These are phyloP conservation scores for Vararia minispora DNA, from an alignment of 768 basidiomycete species.

Conservation along the genomic window DNA sequence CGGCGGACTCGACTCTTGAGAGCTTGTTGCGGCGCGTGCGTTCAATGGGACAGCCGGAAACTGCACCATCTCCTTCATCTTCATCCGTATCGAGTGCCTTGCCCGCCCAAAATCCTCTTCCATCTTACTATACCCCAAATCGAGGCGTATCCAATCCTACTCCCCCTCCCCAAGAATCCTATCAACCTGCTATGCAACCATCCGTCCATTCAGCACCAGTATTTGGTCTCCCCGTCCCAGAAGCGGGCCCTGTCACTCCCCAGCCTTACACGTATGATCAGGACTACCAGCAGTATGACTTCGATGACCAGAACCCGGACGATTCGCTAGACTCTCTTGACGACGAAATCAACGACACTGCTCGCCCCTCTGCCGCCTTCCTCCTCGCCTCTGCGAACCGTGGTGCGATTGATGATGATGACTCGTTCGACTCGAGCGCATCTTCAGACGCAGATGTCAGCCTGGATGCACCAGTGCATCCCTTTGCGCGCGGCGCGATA, in stretches of 20 bases:
- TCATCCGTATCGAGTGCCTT: too few species aligned
- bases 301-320: conserved; percentile 28
- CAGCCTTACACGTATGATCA: too few species aligned
- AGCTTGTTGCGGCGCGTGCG: conserved; percentile 62
- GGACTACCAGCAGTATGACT: conserved; percentile 17
- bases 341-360: conserved; percentile 42
- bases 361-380: conserved; percentile 63
- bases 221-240: too few species aligned
- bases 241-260: too few species aligned
- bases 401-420: conserved; percentile 7
- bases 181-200: too few species aligned
- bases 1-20: conserved; percentile 47
- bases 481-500: conserved; percentile 37
- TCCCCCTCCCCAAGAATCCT: too few species aligned
- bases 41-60: too few species aligned
- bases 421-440: conserved; percentile 7
- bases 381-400: conserved; percentile 39
- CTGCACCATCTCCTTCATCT: too few species aligned
- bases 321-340: conserved; percentile 49
- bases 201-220: too few species aligned
- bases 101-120: too few species aligned
- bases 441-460: conserved; percentile 13
- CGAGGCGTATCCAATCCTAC: too few species aligned
- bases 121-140: too few species aligned
- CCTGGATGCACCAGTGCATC: conserved; percentile 39